Evolutionary conservation across 1,139 yeast genomes (phyloP), one percentile per base, ranked within the genome.

Genomic region (Candida dubliniensis): DNA sequence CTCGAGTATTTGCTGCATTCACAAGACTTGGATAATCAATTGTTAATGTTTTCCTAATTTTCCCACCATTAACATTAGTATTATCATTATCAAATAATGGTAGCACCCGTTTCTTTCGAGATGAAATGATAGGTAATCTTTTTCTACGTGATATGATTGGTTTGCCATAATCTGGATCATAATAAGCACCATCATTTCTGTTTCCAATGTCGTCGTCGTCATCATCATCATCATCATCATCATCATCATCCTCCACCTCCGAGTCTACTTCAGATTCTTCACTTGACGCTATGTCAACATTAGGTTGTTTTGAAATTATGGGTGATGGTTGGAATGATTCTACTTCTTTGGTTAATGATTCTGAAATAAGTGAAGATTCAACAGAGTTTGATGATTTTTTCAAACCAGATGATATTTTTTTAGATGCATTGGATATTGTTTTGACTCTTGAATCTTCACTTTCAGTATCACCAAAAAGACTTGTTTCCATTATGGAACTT

Each of bases 11-110:
- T 34, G 24, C 29, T 30, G 39, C 29, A 30, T 42, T 44, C n/a
- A 23, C 33, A 18, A 47, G 31, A 11, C 42, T 42, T 14, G 46
- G 45, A 26, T 41, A 46, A 33, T 43, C 41, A 12, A 45, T 36
- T 4, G 41, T 30, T 15, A 41, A 26, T 15, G 41, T 40, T 10
- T 34, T 41, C 14, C 31, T 31, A 12, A 11, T 18, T 25, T 23
- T 25, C 9, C 34, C 34, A 32, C 4, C 4, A 10, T 7, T 8
- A 27, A 4, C 5, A 5, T 27, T 29, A 32, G 30, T 4, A 10
- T 27, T n/a, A 27, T 27, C 8, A 27, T 27, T 29, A 8, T 24
- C 14, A 29, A 30, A 29, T 36, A 36, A 36, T 23, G 39, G 39
- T 6, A 36, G 33, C 30, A 33, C 33, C 15, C 5, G 6, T 18